A percentile compares a stretch with the other conserved stretches of the same genome.
Evolutionary conservation across 164 flowering plant genomes (phyloP).

Genomic region (Taxillus chinensis): DNA sequence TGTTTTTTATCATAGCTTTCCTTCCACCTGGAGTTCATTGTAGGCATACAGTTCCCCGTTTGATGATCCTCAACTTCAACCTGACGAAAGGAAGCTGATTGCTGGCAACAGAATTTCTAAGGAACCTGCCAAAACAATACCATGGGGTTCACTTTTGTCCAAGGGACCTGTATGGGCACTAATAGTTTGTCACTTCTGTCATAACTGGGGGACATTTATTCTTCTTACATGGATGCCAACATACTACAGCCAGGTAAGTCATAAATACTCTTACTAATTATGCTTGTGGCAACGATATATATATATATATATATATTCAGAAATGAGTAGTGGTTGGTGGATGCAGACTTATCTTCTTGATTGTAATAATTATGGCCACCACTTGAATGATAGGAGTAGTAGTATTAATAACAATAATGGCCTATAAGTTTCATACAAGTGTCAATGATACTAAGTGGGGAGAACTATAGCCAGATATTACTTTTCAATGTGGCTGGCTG

Average conservation of each 20-base stretch:
- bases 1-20: too few species aligned
- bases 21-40: neutral
- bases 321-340: too few species aligned
- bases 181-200: slow-evolving; percentile 86
- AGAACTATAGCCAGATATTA: too few species aligned
- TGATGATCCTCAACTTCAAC: slow-evolving; percentile 72
- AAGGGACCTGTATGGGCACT: slow-evolving; percentile 96
- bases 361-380: too few species aligned
- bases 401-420: too few species aligned
- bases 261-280: neutral
- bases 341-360: too few species aligned
- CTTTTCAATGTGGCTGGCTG: too few species aligned
- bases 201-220: slow-evolving; percentile 98
- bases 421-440: too few species aligned
- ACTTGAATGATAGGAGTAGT: too few species aligned
- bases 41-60: slow-evolving; percentile 91
- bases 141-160: slow-evolving; percentile 79
- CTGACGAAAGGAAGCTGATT: slow-evolving; percentile 65
- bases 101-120: slow-evolving; percentile 30
- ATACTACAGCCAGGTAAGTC: slow-evolving; percentile 78
- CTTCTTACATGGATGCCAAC: slow-evolving; percentile 99
- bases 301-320: too few species aligned
- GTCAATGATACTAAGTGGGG: too few species aligned
- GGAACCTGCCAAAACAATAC: slow-evolving; percentile 64
- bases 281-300: too few species aligned